Percentiles rank a stretch among this genome's conserved stretches.
Evolutionary conservation across 2,329 filamentous ascomycete genomes (phyloP).

Genomic region (Xylariales sp.): DNA sequence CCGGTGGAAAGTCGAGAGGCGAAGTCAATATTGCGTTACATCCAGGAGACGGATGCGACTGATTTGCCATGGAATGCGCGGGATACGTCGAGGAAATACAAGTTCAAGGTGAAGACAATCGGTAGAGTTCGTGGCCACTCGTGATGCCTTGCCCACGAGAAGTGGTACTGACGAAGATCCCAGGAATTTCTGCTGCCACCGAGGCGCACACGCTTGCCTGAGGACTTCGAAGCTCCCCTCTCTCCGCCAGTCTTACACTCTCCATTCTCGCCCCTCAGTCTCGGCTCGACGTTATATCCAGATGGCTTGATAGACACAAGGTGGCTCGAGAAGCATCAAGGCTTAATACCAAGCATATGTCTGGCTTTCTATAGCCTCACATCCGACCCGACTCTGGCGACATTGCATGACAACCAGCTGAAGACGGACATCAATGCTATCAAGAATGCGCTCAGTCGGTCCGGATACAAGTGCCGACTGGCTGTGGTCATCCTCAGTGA

Average conservation of each 20-base stretch:
- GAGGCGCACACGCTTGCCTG: constrained; percentile 50
- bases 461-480: constrained; percentile 73
- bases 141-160: constrained; percentile 4
- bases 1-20: constrained; percentile 61
- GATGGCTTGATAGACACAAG: constrained; percentile 78
- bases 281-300: constrained; percentile 76
- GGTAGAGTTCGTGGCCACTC: constrained; percentile 64
- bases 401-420: constrained; percentile 78
- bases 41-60: constrained; percentile 61
- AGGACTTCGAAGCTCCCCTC: constrained; percentile 43
- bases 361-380: constrained; percentile 77
- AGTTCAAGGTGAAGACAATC: constrained; percentile 67
- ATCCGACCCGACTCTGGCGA: constrained; percentile 67
- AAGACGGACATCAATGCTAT: constrained; percentile 81
- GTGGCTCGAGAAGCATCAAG: constrained; percentile 88
- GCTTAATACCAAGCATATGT: constrained; percentile 73
- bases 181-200: constrained; percentile 54
- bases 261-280: constrained; percentile 83
- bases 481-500: constrained; percentile 75
- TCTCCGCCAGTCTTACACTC: constrained; percentile 69
- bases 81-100: constrained; percentile 45
- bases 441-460: constrained; percentile 61
- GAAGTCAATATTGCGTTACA: constrained; percentile 58
- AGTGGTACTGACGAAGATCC: constrained; percentile 11
- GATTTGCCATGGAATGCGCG: constrained; percentile 62